Conservation (phyloP, 257 asterid genomes). For the Fraxinus americana region DNA sequence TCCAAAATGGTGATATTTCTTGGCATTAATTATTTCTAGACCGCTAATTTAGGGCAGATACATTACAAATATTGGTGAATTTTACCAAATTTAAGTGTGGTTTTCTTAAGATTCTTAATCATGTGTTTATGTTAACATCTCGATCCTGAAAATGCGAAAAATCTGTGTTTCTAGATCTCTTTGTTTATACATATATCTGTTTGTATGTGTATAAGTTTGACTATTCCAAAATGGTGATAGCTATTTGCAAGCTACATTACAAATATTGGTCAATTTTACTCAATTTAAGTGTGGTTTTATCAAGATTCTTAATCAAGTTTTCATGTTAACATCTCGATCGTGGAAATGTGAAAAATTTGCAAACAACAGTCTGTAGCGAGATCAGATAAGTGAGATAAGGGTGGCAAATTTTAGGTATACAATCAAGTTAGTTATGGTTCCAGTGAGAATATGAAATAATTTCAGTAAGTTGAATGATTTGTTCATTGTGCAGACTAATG, state of each 20-base stretch:
- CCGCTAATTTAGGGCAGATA: neutral
- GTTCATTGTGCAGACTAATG: neutral
- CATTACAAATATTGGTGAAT: neutral
- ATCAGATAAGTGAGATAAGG: neutral
- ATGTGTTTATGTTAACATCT: neutral
- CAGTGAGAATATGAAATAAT: neutral
- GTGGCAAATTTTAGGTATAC: neutral
- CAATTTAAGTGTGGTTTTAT: neutral
- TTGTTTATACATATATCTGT: conserved; percentile 8
- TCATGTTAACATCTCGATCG: neutral
- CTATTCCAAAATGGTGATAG: neutral
- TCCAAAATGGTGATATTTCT: neutral
- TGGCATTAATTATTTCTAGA: neutral
- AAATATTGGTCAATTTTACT: neutral
- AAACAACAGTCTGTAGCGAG: neutral
- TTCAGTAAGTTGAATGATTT: neutral
- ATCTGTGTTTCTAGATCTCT: neutral
- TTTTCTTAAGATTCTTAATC: neutral
- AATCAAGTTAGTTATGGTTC: neutral
- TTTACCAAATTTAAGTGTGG: neutral
- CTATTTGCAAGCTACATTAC: neutral
- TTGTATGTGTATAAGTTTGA: neutral
- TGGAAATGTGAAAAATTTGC: neutral
- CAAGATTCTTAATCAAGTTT: neutral
- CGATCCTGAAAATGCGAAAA: neutral